Evolutionary conservation across 345 rosid species (phyloP).

Genomic region (Bruguiera sexangula): DNA sequence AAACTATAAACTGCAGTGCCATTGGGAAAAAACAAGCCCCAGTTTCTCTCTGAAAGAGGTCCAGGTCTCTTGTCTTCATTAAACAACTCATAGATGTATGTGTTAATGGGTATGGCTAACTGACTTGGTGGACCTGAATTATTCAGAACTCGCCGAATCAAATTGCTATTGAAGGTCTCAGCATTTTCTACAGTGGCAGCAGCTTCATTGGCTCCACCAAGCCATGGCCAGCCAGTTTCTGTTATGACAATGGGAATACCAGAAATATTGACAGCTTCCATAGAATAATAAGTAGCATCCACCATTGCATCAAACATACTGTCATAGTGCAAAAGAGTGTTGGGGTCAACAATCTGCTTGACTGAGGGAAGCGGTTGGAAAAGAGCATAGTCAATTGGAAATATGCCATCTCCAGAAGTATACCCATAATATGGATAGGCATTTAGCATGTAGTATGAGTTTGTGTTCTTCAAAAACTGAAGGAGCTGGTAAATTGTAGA

Average conservation of each 20-base stretch:
- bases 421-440: constrained; percentile 94
- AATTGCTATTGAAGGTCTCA: constrained; percentile 59
- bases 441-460: constrained; percentile 82
- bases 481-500: constrained; percentile 74
- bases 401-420: constrained; percentile 77
- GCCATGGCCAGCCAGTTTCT: constrained; percentile 97
- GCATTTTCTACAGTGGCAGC: constrained; percentile 79
- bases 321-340: constrained; percentile 78
- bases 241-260: constrained; percentile 74
- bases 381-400: constrained; percentile 85
- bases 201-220: constrained; percentile 69
- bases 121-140: constrained; percentile 91
- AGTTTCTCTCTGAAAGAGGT: constrained; percentile 71
- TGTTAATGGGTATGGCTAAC: constrained; percentile 54
- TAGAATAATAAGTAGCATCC: constrained; percentile 93
- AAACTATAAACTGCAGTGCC: constrained; percentile 76
- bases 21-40: constrained; percentile 77
- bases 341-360: constrained; percentile 97
- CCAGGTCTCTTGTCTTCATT: constrained; percentile 82
- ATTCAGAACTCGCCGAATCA: constrained; percentile 74
- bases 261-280: constrained; percentile 60
- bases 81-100: constrained; percentile 84
- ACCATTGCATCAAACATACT: constrained; percentile 99
- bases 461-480: constrained; percentile 85
- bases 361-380: constrained; percentile 65